A percentile compares a stretch with the other conserved stretches of the same genome.
Conservation (phyloP, 2,329 filamentous ascomycete genomes). For the Beauveria rudraprayagi region DNA sequence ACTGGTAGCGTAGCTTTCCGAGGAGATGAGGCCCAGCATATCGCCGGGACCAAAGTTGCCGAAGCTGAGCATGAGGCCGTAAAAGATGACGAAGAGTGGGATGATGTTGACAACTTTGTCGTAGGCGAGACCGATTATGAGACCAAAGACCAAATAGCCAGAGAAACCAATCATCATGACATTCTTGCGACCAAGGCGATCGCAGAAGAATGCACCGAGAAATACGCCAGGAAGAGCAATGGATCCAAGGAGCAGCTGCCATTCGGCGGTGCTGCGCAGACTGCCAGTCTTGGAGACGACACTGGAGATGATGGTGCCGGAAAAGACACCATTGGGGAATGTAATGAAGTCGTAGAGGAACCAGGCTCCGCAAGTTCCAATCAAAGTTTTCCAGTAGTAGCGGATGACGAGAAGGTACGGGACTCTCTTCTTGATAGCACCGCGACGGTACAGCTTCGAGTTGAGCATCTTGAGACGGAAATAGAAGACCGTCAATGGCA, state of each 20-base stretch:
- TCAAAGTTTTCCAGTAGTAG: conserved; percentile 47
- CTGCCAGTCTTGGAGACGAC: conserved; percentile 23
- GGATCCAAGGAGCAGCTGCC: conserved; percentile 37
- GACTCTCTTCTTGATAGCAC: conserved; percentile 43
- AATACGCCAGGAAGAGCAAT: conserved; percentile 41
- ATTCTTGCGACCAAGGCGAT: conserved; percentile 39
- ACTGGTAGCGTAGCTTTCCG: conserved; percentile 44
- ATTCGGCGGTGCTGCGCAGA: conserved; percentile 35
- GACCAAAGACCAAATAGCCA: conserved; percentile 42
- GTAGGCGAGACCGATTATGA: conserved; percentile 43
- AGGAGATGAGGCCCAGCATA: conserved; percentile 41
- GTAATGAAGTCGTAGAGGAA: conserved; percentile 44
- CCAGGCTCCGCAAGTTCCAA: conserved; percentile 47
- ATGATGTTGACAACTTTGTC: conserved; percentile 38
- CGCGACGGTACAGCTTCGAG: conserved; percentile 41
- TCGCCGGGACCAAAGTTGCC: conserved; percentile 43
- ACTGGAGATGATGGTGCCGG: conserved; percentile 33
- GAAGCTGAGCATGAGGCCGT: conserved; percentile 41
- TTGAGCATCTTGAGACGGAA: conserved; percentile 47
- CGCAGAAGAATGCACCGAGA: conserved; percentile 39
- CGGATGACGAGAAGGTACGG: conserved; percentile 41
- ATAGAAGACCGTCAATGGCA: conserved; percentile 47
- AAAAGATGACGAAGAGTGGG: conserved; percentile 43
- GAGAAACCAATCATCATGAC: conserved; percentile 43
- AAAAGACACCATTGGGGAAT: conserved; percentile 40